Conservation (phyloP, 2,329 filamentous ascomycete species). For the Colletotrichum sidae region DNA sequence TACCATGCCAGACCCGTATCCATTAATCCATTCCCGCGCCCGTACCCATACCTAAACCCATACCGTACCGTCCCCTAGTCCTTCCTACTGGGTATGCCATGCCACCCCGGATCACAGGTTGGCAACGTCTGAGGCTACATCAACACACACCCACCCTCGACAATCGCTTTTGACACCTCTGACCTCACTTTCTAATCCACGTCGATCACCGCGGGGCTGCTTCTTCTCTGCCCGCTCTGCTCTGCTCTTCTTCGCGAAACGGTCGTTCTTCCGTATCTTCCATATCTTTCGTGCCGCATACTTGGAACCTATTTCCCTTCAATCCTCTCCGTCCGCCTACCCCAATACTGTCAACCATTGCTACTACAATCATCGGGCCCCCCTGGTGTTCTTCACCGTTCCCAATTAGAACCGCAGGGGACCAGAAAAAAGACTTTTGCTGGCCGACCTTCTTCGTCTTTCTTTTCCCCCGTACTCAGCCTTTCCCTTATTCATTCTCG, state of each 20-base stretch:
- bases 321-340: slow-evolving; percentile 1
- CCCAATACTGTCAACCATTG: slow-evolving; percentile 1
- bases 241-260: slow-evolving; percentile 10
- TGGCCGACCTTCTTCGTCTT: slow-evolving; percentile 20
- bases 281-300: slow-evolving; percentile 10
- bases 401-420: slow-evolving; percentile 20
- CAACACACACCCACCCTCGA: slow-evolving; percentile 34
- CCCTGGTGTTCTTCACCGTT: slow-evolving; percentile 33
- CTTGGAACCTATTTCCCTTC: slow-evolving; percentile 3
- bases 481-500: slow-evolving; percentile 12
- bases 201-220: slow-evolving; percentile 37
- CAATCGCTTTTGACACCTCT: slow-evolving; percentile 35
- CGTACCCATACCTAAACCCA: too few relatives aligned
- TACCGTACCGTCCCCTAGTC: too few relatives aligned
- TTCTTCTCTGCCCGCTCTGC: neutral
- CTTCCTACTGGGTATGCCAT: slow-evolving; percentile 9
- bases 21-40: too few relatives aligned
- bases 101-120: slow-evolving; percentile 34
- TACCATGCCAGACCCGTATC: too few relatives aligned
- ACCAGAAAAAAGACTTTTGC: slow-evolving; percentile 30
- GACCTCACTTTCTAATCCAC: slow-evolving; percentile 35
- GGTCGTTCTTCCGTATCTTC: slow-evolving; percentile 12
- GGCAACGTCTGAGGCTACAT: slow-evolving; percentile 35
- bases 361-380: neutral
- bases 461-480: slow-evolving; percentile 19